Evolutionary conservation across 768 basidiomycete species (phyloP), one percentile per base, ranked within the genome.

Genomic region (Phlebiopsis gigantea): DNA sequence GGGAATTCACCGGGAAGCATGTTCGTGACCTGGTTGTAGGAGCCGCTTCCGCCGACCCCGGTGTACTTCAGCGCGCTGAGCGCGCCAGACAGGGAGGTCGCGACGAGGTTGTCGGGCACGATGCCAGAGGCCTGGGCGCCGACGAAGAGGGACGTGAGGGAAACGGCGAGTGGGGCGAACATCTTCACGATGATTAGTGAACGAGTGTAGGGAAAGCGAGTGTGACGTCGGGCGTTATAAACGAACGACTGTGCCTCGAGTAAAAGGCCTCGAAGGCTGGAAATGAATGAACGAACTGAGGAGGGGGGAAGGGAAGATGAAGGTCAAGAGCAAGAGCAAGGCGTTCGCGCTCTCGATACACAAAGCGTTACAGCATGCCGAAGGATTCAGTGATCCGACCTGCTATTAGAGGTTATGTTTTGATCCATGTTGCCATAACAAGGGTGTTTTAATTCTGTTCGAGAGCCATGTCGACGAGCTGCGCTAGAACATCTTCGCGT

Each of bases 21-120:
- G 63, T 67, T 57, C 26, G 68, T 67, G 44, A 69, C 68, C 56
- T 67, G 59, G 53, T 63, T 41, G 58, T 69, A 69, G 10, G 53
- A 25, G 31, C 68, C 68, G 22, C 57, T 29, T n/a, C 64, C 60
- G 46, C 68, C 68, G 45, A 69, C 66, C 26, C 57, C 53, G 39
- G 62, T 67, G 63, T 67, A 67, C 55, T 64, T 64, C 55, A 66
- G 57, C 26, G 62, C 63, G 53, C 54, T 67, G 53, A 69, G 66
- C 12, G 68, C 41, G 41, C 65, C 65, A 10, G 63, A 57, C 14
- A 51, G 21, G 10, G 50, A 57, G 17, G 64, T 56, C 1, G 55
- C 48, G 45, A 63, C 53, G 62, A 65, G 60, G 59, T 62, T 60
- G 46, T 60, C 42, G 45, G 64, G 63, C 19, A 52, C 43, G 43